Conservation (phyloP, 768 basidiomycete species). For the Panaeolus papilionaceus region DNA sequence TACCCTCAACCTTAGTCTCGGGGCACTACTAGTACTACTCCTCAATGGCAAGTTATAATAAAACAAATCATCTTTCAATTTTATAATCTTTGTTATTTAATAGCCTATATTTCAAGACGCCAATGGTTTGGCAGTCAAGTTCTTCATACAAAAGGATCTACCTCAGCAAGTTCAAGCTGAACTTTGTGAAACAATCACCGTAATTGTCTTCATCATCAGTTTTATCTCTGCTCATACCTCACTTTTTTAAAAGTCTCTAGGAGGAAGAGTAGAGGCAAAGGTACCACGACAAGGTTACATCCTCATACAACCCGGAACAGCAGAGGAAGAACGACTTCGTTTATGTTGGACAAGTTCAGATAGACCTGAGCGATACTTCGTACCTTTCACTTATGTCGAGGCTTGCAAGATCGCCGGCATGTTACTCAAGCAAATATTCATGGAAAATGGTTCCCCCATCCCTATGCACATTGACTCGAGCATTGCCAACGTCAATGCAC, state of each 20-base stretch:
- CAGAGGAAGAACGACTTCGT: slow-evolving; percentile 78
- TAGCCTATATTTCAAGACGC: slow-evolving; percentile 78
- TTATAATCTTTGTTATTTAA: slow-evolving; percentile 2
- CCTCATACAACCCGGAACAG: slow-evolving; percentile 68
- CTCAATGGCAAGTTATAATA: slow-evolving; percentile 25
- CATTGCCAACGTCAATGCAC: slow-evolving; percentile 79
- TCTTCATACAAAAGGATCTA: slow-evolving; percentile 85
- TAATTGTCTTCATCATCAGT: slow-evolving; percentile 34
- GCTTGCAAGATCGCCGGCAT: slow-evolving; percentile 84
- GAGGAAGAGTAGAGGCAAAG: slow-evolving; percentile 79
- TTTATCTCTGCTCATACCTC: not conserved
- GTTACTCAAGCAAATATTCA: slow-evolving; percentile 78
- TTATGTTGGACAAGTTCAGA: slow-evolving; percentile 74
- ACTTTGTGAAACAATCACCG: slow-evolving; percentile 76
- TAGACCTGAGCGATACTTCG: slow-evolving; percentile 77
- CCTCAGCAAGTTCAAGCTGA: slow-evolving; percentile 71
- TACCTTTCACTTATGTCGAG: slow-evolving; percentile 82
- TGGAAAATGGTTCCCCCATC: slow-evolving; percentile 67
- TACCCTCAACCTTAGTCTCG: slow-evolving; percentile 61
- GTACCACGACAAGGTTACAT: slow-evolving; percentile 81
- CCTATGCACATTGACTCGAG: slow-evolving; percentile 83
- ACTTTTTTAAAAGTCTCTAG: slow-evolving; percentile 57
- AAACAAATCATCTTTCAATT: not conserved
- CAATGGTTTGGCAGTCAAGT: slow-evolving; percentile 75
- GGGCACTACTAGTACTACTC: slow-evolving; percentile 33